Conservation (phyloP, 2,329 filamentous ascomycete species). For the Aschersonia sp. region DNA sequence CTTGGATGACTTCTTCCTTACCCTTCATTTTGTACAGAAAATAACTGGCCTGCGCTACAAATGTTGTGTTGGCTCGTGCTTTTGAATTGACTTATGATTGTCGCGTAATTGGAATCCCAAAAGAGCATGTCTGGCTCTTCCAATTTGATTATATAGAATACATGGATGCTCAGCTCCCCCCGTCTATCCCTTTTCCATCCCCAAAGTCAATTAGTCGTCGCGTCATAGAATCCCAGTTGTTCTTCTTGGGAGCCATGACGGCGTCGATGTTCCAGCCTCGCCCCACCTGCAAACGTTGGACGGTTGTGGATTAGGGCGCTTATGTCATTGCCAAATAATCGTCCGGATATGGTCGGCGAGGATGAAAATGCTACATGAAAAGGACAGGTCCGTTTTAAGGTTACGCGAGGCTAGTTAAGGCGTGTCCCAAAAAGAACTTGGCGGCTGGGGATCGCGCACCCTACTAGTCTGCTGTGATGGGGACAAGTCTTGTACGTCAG, state of each 20-base stretch:
- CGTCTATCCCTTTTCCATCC: neutral
- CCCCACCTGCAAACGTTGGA: neutral
- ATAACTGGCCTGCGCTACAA: neutral
- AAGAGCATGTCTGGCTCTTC: neutral
- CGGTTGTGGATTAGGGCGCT: neutral
- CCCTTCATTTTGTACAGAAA: slow-evolving; percentile 8
- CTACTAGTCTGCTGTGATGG: neutral
- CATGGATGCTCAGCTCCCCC: neutral
- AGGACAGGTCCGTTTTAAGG: neutral
- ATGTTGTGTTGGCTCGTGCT: no score
- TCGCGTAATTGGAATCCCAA: neutral
- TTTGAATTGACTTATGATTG: neutral
- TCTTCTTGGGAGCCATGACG: neutral
- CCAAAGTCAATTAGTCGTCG: neutral
- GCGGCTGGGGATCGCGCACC: neutral
- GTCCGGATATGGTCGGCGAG: neutral
- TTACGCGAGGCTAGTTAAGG: neutral
- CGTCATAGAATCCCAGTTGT: slow-evolving; percentile 3
- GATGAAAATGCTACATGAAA: no score
- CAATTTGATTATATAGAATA: neutral
- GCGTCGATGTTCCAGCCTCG: neutral
- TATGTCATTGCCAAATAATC: neutral
- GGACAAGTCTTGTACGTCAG: neutral
- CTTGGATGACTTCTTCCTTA: slow-evolving; percentile 23
- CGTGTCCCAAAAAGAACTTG: neutral